Evolutionary conservation across 805 yeast species (phyloP), one percentile per base, ranked within the genome.

Genomic region (Debaryomyces tyrocola): DNA sequence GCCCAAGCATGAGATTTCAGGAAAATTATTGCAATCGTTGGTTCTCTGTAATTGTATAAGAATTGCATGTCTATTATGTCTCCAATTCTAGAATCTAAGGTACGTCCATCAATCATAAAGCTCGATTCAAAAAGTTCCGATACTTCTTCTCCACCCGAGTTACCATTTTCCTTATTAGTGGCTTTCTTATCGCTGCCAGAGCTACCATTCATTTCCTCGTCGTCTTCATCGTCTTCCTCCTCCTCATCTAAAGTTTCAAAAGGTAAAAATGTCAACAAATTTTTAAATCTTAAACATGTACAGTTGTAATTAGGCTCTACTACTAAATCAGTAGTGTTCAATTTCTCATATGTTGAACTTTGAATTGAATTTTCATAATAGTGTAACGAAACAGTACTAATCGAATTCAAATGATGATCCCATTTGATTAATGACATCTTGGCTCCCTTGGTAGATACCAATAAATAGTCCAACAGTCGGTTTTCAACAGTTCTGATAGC

Each of bases 321-420:
- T 20, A 81, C 66, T 47, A 87, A 72, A 7, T 68, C 66, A 0
- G 87, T 67, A 5, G 65, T 62, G 43, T 50, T 69, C 51, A 55
- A 56, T 57, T 65, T 65, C 44, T 75, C 81, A 40, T 75, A 68
- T 1, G 83, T 75, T 9, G 74, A 57, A 29, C 75, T 70, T 36
- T 76, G 77, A 42, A 90, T 70, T 20, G 80, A 80, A 37, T 81
- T 79, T 56, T 92, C 97, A 63, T 91, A 94, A 61, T 79, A 90
- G 67, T 94, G 99, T 43, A 94, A 69, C 42, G 96, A 87, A 1
- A 82, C 76, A 0, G 97, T 88, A 20, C 77, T 71, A n/a, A 92
- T 71, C 1, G 77, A 56, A 52, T 80, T 73, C n/a, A 56, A 60
- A 4, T 58, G 63, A 4, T 65, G 62, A 56, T 90, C 85, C 88